phyloP scores from a whole-genome alignment of 1,139 yeast genomes.

The Arxiozyma telluris region DNA sequence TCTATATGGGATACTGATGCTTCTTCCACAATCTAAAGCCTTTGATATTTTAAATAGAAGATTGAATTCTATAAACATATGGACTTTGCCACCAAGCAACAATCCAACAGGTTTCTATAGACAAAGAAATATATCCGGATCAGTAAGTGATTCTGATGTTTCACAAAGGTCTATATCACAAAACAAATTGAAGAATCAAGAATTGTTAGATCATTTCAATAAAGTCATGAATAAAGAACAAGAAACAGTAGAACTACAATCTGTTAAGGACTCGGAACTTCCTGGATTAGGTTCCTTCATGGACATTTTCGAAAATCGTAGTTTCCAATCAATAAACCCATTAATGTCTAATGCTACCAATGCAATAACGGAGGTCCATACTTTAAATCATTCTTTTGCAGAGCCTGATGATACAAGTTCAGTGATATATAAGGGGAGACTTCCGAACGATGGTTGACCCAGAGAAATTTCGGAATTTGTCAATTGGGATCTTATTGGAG shows the following conservation, averaged over 20 bases:
- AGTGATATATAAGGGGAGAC: slow-evolving; percentile 4
- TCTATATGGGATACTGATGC: slow-evolving; percentile 85
- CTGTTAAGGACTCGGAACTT: slow-evolving; percentile 11
- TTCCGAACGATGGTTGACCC: neutral
- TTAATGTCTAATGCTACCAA: slow-evolving; percentile 2
- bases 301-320: slow-evolving; percentile 8
- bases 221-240: slow-evolving; percentile 10
- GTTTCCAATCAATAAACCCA: slow-evolving; percentile 3
- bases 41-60: slow-evolving; percentile 74
- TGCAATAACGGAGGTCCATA: slow-evolving; percentile 3
- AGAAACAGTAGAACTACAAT: neutral
- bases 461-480: neutral
- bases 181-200: slow-evolving; percentile 19
- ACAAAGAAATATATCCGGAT: slow-evolving; percentile 6
- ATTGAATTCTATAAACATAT: slow-evolving; percentile 37
- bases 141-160: slow-evolving; percentile 11
- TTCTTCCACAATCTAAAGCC: slow-evolving; percentile 92
- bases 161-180: slow-evolving; percentile 20
- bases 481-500: neutral
- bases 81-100: slow-evolving; percentile 18
- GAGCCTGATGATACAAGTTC: slow-evolving; percentile 13
- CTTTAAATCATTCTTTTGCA: slow-evolving; percentile 6
- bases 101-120: slow-evolving; percentile 8
- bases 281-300: slow-evolving; percentile 12
- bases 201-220: slow-evolving; percentile 24